Base-by-base conservation (phyloP, 106 monocot species). In the Phalaenopsis equestris region DNA sequence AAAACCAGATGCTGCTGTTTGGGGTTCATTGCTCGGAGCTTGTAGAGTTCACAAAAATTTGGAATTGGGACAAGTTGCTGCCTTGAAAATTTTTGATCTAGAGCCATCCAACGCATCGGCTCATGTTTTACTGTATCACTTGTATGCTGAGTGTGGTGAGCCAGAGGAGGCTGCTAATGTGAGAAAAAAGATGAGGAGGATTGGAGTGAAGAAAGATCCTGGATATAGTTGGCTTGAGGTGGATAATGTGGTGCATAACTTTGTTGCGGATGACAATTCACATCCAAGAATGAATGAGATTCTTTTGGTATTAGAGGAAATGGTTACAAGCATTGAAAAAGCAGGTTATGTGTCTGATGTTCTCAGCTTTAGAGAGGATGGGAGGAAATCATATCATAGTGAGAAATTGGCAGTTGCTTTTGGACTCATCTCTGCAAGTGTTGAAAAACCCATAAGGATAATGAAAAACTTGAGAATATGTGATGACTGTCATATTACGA, bases 401-500 rank as follows among this genome's bases (percentile, higher is more conserved):
- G 91, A 94, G 88, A 91, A 87, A 80, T 79, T 94, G 49, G 90
- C 91, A 10, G 81, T 91, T 18, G 85, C 88, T 48, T 92, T 88
- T 87, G 90, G 86, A 17, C 75, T 92, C 21, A 87, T 92, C 42
- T 90, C 57, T 74, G 82, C 87, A 76, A 91, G 90, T 24, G 3
- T 74, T 37, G 85, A 86, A 87, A 87, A 86, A 82, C 82, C 94
- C 14, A 81, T 94, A 49, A 83, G 90, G 83, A 46, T 94, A 30
- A 90, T 94, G 90, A 94, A 94, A 83, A 94, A 94, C 76, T 86
- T 94, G 9, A 86, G 91, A 2, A 82, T 94, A 6, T 94, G 91
- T 61, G 52, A 55, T 16, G 86, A 94, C 47, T 94, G 91, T 72
- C 94, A 92, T 55, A 81, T 41, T 46, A 86, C 87, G 42, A 83